Evolutionary conservation across 768 basidiomycete species (phyloP).

Genomic region (Serendipita sp.): DNA sequence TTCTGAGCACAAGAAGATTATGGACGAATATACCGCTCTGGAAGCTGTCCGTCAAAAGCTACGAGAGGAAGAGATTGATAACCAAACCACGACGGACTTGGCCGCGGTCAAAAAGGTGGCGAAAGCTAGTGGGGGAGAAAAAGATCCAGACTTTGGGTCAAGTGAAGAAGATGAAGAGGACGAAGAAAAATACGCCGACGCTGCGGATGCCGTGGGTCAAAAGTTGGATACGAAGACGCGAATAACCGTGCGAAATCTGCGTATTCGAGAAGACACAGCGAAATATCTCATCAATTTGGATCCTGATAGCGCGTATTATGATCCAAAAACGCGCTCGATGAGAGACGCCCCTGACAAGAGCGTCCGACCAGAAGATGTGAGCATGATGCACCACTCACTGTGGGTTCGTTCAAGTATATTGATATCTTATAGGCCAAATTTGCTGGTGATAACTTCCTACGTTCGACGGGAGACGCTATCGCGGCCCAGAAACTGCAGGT

Average conservation of each 20-base stretch:
- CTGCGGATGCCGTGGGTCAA: constrained; percentile 94
- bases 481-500: constrained; percentile 85
- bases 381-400: constrained; percentile 18
- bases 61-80: constrained; percentile 95
- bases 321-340: constrained; percentile 99
- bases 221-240: constrained; percentile 97
- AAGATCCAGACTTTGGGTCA: constrained; percentile 90
- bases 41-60: constrained; percentile 82
- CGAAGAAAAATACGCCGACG: constrained; percentile 96
- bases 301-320: constrained; percentile 91
- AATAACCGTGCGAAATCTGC: constrained; percentile 93
- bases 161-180: constrained; percentile 93
- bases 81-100: constrained; percentile 83
- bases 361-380: constrained; percentile 73
- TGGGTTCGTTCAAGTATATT: not conserved
- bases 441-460: constrained; percentile 93
- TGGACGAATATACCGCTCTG: constrained; percentile 87
- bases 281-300: constrained; percentile 97
- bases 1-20: constrained; percentile 66
- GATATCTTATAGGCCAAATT: constrained; percentile 50
- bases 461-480: constrained; percentile 81
- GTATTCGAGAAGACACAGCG: constrained; percentile 97
- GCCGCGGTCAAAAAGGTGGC: constrained; percentile 90
- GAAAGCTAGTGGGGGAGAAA: constrained; percentile 42
- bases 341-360: constrained; percentile 80